phyloP scores from a whole-genome alignment of 2,329 filamentous ascomycete genomes.

The Pseudocercospora cruenta region DNA sequence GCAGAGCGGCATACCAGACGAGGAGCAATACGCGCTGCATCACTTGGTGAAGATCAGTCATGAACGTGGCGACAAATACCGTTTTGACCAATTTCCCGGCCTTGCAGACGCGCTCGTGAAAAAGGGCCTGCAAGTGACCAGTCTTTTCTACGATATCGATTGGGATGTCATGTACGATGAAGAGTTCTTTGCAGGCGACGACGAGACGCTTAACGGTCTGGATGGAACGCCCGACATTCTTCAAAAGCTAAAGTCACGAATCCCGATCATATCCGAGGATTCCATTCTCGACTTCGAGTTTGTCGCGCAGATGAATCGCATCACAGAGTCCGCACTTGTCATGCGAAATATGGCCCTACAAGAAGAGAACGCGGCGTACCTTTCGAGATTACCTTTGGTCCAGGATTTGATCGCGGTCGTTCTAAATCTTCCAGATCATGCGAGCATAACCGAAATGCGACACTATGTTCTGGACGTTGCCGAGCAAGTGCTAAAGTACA shows the following conservation, averaged over 20 bases:
- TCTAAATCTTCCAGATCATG: conserved; percentile 73
- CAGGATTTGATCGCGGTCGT: conserved; percentile 83
- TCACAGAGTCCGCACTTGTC: conserved; percentile 85
- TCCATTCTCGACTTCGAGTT: conserved; percentile 72
- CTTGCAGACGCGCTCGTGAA: conserved; percentile 86
- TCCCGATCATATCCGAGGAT: conserved; percentile 63
- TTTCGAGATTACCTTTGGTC: conserved; percentile 73
- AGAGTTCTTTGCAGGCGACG: conserved; percentile 54
- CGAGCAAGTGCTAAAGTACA: conserved; percentile 84
- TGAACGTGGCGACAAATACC: conserved; percentile 92
- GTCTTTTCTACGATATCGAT: conserved; percentile 77
- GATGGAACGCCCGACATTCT: conserved; percentile 72
- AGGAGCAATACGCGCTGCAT: conserved; percentile 90
- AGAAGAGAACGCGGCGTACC: conserved; percentile 81
- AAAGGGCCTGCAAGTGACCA: conserved; percentile 77
- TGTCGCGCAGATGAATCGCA: conserved; percentile 70
- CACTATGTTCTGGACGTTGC: conserved; percentile 90
- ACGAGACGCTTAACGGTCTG: conserved; percentile 65
- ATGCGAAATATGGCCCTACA: conserved; percentile 96
- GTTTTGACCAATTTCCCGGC: conserved; percentile 87
- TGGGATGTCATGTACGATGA: conserved; percentile 76
- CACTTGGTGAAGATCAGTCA: conserved; percentile 95
- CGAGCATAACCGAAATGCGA: conserved; percentile 79
- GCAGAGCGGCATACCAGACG: conserved; percentile 74
- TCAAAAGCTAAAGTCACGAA: conserved; percentile 69